These are phyloP conservation scores for Simplicillium sp. DNA, from an alignment of 2,329 filamentous ascomycete genomes.

Conservation along the genomic window DNA sequence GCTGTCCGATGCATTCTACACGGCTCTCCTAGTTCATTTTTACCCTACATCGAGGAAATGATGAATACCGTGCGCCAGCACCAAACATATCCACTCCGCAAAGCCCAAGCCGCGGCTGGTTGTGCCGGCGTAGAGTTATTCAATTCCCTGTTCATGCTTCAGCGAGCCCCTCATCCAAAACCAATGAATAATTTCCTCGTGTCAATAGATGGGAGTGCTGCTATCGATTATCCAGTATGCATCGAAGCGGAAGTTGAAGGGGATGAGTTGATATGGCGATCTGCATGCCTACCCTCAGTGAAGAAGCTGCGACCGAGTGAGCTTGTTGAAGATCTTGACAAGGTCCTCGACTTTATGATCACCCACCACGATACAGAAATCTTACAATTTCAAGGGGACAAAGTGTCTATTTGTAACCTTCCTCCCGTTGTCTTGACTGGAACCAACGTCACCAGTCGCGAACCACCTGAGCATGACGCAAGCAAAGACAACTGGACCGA, in stretches of 20 bases:
- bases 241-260: conserved; percentile 64
- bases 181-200: conserved; percentile 36
- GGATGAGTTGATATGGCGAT: conserved; percentile 55
- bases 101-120: conserved; percentile 40
- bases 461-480: neutral
- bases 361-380: conserved; percentile 35
- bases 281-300: conserved; percentile 53
- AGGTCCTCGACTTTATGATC: conserved; percentile 47
- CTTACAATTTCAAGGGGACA: conserved; percentile 40
- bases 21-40: conserved; percentile 52
- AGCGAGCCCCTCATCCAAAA: conserved; percentile 21
- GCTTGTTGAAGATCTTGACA: conserved; percentile 48
- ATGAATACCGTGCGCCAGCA: conserved; percentile 57
- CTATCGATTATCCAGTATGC: conserved; percentile 74
- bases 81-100: conserved; percentile 70
- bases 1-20: conserved; percentile 65
- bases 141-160: conserved; percentile 47
- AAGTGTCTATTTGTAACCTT: conserved; percentile 59
- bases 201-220: conserved; percentile 54
- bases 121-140: conserved; percentile 33
- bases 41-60: conserved; percentile 65
- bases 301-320: conserved; percentile 27
- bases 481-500: conserved; percentile 20
- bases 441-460: neutral
- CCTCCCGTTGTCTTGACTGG: conserved; percentile 14